Evolutionary conservation across 208 protist species (phyloP).

Genomic region (Trypanosoma boissoni): DNA sequence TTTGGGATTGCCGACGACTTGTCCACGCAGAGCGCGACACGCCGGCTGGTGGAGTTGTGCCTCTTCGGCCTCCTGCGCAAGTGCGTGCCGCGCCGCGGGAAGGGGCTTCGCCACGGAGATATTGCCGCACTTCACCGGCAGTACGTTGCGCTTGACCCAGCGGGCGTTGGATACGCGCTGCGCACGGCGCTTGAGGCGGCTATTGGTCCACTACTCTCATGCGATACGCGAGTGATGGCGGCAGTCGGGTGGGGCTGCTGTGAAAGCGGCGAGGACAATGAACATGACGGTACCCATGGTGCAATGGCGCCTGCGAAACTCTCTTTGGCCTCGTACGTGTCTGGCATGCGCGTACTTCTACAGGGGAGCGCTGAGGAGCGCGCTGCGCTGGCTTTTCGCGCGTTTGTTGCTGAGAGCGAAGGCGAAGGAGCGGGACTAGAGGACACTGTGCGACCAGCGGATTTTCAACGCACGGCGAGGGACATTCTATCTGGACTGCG

Average conservation of each 20-base stretch:
- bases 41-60: conserved; percentile 16
- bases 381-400: conserved; percentile 13
- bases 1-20: conserved; percentile 10
- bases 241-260: conserved; percentile 5
- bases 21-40: conserved; percentile 1
- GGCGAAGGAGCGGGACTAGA: neutral
- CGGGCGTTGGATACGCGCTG: conserved; percentile 6
- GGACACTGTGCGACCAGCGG: neutral
- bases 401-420: conserved; percentile 8
- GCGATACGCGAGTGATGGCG: conserved; percentile 8
- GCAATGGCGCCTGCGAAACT: neutral
- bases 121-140: conserved; percentile 7
- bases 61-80: conserved; percentile 3
- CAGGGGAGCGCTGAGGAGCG: conserved; percentile 8
- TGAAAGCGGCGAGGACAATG: neutral
- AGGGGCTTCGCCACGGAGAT: conserved; percentile 14
- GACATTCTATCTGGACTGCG: conserved; percentile 16
- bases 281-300: too few relatives aligned
- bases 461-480: conserved; percentile 10
- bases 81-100: neutral
- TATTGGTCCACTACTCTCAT: conserved; percentile 13
- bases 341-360: conserved; percentile 12
- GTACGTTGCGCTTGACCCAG: conserved; percentile 11
- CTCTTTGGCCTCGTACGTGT: conserved; percentile 4
- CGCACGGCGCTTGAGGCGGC: conserved; percentile 16